These are phyloP conservation scores for Debaryomycetaceae sp. DNA, from an alignment of 1,139 yeast genomes.

Conservation along the genomic window DNA sequence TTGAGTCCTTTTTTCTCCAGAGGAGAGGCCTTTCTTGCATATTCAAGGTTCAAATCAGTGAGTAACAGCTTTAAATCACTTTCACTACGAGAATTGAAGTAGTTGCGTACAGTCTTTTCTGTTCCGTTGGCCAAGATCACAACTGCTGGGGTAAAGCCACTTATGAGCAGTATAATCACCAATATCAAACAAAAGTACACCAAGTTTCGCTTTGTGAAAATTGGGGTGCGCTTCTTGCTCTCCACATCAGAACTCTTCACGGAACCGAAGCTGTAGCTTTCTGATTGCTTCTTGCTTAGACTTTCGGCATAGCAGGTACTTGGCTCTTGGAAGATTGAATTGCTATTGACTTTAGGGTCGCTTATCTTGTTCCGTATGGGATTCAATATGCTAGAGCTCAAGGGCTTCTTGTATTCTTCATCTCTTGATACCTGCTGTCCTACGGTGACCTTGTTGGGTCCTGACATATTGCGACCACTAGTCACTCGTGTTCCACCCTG, in stretches of 20 bases:
- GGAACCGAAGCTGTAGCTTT: constrained; percentile 1
- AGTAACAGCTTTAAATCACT: constrained; percentile 7
- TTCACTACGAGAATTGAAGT: constrained; percentile 10
- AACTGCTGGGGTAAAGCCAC: constrained; percentile 19
- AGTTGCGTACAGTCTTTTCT: constrained; percentile 13
- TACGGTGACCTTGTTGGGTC: background rate
- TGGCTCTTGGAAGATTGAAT: constrained; percentile 1
- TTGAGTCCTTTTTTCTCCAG: background rate
- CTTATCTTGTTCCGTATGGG: constrained; percentile 1
- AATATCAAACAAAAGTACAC: constrained; percentile 8
- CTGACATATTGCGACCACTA: background rate
- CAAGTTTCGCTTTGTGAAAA: background rate
- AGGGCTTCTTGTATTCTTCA: background rate
- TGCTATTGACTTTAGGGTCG: background rate
- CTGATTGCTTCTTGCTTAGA: background rate
- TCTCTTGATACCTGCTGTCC: background rate
- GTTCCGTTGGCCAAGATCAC: constrained; percentile 21
- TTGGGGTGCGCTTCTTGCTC: background rate
- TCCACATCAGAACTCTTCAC: constrained; percentile 1
- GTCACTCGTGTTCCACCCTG: background rate
- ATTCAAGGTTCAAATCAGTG: constrained; percentile 2
- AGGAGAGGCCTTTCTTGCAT: background rate
- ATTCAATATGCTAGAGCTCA: constrained; percentile 1
- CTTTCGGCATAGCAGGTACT: background rate
- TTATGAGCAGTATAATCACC: constrained; percentile 12